These are phyloP conservation scores for Aspergillus hancockii DNA, from an alignment of 495 filamentous ascomycete genomes.

Conservation along the genomic window DNA sequence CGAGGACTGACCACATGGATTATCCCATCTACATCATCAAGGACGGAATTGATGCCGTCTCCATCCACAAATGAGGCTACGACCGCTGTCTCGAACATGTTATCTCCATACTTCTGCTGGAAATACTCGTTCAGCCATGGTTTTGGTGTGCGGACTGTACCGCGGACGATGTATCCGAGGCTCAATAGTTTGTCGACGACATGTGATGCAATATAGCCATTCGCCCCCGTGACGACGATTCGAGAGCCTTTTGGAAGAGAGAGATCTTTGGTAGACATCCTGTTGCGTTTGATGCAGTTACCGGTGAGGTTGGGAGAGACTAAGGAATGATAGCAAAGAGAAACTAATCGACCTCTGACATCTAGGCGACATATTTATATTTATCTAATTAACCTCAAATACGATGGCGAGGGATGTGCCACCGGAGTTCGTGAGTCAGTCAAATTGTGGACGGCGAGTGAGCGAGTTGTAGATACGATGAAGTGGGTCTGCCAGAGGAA, in stretches of 20 bases:
- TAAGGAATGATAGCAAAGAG: too few relatives aligned
- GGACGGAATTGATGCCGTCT: constrained; percentile 39
- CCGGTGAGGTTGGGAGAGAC: too few relatives aligned
- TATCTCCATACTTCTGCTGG: constrained; percentile 38
- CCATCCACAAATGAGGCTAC: constrained; percentile 38
- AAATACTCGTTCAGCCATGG: constrained; percentile 49
- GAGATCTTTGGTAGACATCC: not conserved
- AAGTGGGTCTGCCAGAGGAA: too few relatives aligned
- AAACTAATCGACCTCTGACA: too few relatives aligned
- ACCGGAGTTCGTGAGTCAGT: too few relatives aligned
- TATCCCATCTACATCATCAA: constrained; percentile 39
- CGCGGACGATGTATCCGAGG: constrained; percentile 52
- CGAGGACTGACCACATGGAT: constrained; percentile 34
- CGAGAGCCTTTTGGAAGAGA: constrained; percentile 11
- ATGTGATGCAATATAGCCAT: constrained; percentile 57
- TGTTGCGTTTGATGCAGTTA: too few relatives aligned
- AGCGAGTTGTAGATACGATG: too few relatives aligned
- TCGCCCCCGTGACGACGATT: constrained; percentile 58
- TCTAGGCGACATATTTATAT: too few relatives aligned
- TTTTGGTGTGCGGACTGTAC: constrained; percentile 44
- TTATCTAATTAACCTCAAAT: too few relatives aligned
- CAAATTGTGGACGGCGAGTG: too few relatives aligned
- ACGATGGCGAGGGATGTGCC: too few relatives aligned
- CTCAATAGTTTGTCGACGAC: constrained; percentile 48
- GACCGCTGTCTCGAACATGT: constrained; percentile 35